phyloP scores from a whole-genome alignment of 1,284 basidiomycete genomes.

The Taiwanofungus camphoratus region DNA sequence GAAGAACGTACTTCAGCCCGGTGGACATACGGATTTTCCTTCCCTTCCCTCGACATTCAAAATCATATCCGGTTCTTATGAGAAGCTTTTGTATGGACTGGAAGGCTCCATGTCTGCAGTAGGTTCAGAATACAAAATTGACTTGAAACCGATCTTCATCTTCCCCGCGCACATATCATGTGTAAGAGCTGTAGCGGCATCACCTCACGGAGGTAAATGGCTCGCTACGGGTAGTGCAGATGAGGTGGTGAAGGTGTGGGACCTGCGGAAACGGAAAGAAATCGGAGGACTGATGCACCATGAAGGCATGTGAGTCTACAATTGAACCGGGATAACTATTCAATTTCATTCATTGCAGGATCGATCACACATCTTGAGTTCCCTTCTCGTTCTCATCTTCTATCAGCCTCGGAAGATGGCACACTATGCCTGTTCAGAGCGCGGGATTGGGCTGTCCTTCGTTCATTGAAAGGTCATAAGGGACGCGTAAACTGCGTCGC shows the following conservation, averaged over 20 bases:
- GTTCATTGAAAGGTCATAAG: constrained; percentile 88
- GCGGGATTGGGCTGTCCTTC: constrained; percentile 89
- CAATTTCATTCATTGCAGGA: constrained; percentile 38
- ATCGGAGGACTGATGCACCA: constrained; percentile 92
- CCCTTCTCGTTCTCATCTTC: constrained; percentile 82
- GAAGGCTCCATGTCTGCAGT: constrained; percentile 54
- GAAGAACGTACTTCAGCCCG: constrained; percentile 4
- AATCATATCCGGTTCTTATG: constrained; percentile 88
- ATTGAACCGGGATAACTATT: constrained; percentile 12
- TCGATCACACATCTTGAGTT: constrained; percentile 90
- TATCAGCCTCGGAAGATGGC: constrained; percentile 89
- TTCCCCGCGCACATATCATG: constrained; percentile 96
- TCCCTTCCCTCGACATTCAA: constrained; percentile 61
- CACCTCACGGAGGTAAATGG: constrained; percentile 88
- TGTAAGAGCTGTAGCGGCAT: constrained; percentile 85
- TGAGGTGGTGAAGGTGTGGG: constrained; percentile 98
- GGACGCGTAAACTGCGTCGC: constrained; percentile 87
- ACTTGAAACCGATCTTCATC: constrained; percentile 83
- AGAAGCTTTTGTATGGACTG: constrained; percentile 92
- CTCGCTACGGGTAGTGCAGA: constrained; percentile 92
- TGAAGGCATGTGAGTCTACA: constrained; percentile 56
- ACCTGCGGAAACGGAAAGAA: constrained; percentile 84
- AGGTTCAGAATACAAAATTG: constrained; percentile 34
- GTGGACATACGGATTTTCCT: constrained; percentile 11
- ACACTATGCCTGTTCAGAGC: constrained; percentile 87